Evolutionary conservation across 305 asterid genomes (phyloP).

Genomic region (Salvia sclarea): DNA sequence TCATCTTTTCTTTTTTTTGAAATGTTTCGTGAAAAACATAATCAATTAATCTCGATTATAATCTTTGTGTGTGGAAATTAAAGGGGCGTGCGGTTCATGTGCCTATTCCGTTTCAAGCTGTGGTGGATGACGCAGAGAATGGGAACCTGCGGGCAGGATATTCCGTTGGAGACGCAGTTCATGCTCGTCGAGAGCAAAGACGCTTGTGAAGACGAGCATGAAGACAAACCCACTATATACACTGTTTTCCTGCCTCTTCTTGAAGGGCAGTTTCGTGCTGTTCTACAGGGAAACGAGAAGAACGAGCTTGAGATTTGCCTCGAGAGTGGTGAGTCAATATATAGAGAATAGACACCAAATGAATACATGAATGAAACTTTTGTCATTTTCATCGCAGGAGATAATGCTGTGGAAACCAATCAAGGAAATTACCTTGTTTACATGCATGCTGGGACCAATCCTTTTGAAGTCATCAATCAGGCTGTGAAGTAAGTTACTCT

Average conservation of each 20-base stretch:
- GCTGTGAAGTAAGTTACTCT: conserved; percentile 77
- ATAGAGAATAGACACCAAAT: neutral
- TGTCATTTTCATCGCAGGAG: conserved; percentile 74
- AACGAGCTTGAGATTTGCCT: conserved; percentile 85
- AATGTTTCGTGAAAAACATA: neutral
- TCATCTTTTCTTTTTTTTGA: neutral
- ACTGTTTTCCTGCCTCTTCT: conserved; percentile 89
- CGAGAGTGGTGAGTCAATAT: conserved; percentile 80
- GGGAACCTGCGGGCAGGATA: conserved; percentile 90
- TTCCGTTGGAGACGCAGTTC: conserved; percentile 95
- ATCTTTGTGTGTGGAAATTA: neutral
- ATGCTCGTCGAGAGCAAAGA: conserved; percentile 94
- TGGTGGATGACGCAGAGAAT: conserved; percentile 99
- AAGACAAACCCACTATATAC: conserved; percentile 67
- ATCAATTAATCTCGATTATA: too few species aligned
- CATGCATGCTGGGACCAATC: conserved; percentile 93
- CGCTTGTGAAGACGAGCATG: conserved; percentile 52
- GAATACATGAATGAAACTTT: neutral
- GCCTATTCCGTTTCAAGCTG: conserved; percentile 94
- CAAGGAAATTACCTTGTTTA: conserved; percentile 89
- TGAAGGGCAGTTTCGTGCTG: conserved; percentile 94
- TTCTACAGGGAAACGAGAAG: conserved; percentile 89
- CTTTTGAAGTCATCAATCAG: conserved; percentile 84
- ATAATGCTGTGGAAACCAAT: conserved; percentile 77
- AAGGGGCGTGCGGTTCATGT: conserved; percentile 89